A percentile compares a stretch with the other conserved stretches of the same genome.
phyloP scores from a whole-genome alignment of 2,329 filamentous ascomycete genomes.

The Hypocreales sp. region DNA sequence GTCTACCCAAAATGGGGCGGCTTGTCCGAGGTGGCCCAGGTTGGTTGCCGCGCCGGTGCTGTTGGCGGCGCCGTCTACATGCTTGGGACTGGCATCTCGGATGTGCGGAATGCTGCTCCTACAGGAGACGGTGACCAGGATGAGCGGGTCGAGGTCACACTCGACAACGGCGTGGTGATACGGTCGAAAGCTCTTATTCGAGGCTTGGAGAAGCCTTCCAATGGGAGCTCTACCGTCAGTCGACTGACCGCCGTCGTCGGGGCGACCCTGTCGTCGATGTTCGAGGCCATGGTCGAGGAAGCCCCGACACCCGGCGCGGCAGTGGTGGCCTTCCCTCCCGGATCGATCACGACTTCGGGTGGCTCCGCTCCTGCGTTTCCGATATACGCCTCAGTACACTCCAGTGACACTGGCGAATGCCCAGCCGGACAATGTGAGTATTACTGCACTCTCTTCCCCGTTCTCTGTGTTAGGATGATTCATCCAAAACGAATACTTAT shows the following conservation, averaged over 20 bases:
- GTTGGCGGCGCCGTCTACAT: slow-evolving; percentile 89
- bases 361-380: slow-evolving; percentile 25
- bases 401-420: slow-evolving; percentile 86
- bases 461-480: slow-evolving; percentile 64
- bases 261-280: slow-evolving; percentile 48
- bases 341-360: slow-evolving; percentile 21
- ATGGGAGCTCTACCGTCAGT: slow-evolving; percentile 25
- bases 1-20: slow-evolving; percentile 91
- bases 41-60: slow-evolving; percentile 76
- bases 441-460: slow-evolving; percentile 5
- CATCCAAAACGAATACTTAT: slow-evolving; percentile 79
- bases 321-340: slow-evolving; percentile 49
- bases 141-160: slow-evolving; percentile 23
- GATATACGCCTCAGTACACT: slow-evolving; percentile 56
- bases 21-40: slow-evolving; percentile 75
- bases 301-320: slow-evolving; percentile 61
- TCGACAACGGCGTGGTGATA: slow-evolving; percentile 43
- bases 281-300: slow-evolving; percentile 57
- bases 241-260: slow-evolving; percentile 55
- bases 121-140: slow-evolving; percentile 9
- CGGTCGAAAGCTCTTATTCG: slow-evolving; percentile 38
- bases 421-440: slow-evolving; percentile 74
- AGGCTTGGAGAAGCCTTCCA: slow-evolving; percentile 16
- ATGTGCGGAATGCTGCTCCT: slow-evolving; percentile 6
- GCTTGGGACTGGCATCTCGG: slow-evolving; percentile 52